phyloP scores from a whole-genome alignment of 352 stramenopile genomes.

The Pythium sukuiense region DNA sequence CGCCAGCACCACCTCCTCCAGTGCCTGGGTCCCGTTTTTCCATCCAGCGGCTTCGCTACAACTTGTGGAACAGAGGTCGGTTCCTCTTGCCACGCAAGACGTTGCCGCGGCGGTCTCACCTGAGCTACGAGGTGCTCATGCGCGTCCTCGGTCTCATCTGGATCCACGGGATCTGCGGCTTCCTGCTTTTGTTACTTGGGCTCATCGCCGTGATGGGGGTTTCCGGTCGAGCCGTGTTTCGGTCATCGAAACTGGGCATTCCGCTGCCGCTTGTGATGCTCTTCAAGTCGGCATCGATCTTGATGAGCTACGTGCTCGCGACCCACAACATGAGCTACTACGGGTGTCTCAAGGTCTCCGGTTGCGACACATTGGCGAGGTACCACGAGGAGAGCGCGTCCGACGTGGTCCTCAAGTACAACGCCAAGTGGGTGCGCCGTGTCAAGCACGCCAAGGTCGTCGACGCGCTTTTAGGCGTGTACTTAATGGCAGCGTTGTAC shows the following conservation, averaged over 20 bases:
- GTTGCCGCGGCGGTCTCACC: slow-evolving; percentile 45
- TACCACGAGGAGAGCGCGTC: slow-evolving; percentile 35
- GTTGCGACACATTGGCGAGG: slow-evolving; percentile 34
- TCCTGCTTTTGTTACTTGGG: slow-evolving; percentile 49
- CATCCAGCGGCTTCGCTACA: slow-evolving; percentile 25
- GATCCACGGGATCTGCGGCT: slow-evolving; percentile 65
- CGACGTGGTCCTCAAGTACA: slow-evolving; percentile 71
- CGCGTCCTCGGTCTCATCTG: slow-evolving; percentile 66
- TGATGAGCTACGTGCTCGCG: slow-evolving; percentile 53
- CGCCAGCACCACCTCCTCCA: slow-evolving; percentile 2
- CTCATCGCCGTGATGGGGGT: slow-evolving; percentile 48
- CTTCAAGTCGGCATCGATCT: slow-evolving; percentile 52
- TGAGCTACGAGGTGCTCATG: slow-evolving; percentile 76
- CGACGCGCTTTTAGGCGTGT: slow-evolving; percentile 51
- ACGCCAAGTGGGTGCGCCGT: slow-evolving; percentile 55
- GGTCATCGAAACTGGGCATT: slow-evolving; percentile 40
- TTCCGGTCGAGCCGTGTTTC: slow-evolving; percentile 53
- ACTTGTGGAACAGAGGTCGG: slow-evolving; percentile 54
- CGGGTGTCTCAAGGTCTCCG: slow-evolving; percentile 53
- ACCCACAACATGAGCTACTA: slow-evolving; percentile 66
- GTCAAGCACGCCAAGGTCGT: slow-evolving; percentile 61
- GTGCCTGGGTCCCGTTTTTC: slow-evolving; percentile 8
- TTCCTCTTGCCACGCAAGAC: slow-evolving; percentile 75
- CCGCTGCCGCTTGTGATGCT: slow-evolving; percentile 66
- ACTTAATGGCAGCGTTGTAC: slow-evolving; percentile 75